Base-by-base conservation (phyloP, 2,329 filamentous ascomycete genomes). In the Aphanoascus verrucosus region DNA sequence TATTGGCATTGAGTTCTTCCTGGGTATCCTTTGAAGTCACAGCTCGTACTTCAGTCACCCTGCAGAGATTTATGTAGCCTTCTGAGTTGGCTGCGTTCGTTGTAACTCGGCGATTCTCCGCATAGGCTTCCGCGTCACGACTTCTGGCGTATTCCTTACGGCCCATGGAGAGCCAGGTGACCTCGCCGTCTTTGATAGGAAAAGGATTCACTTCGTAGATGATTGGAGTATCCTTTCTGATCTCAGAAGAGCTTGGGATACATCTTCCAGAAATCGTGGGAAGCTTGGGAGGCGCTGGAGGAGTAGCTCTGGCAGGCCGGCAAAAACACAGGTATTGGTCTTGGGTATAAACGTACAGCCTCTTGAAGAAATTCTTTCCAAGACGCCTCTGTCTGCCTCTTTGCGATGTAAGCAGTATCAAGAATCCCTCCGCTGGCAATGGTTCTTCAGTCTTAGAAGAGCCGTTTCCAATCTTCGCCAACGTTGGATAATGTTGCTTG, bases 251-350 rank as follows among this genome's bases (percentile, higher is more conserved):
- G 37, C 74, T 74, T 1, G 82, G 81, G 12, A 83, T 68, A 44
- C 68, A 68, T 1, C 69, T 66, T 1, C 71, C 70, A 11, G 64
- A 62, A 11, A 69, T 65, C 14, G 68, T 69, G 5, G 71, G 71
- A 44, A 81, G 66, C 55, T 72, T 77, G 1, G 81, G 81, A 19
- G 78, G 78, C 32, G 79, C 74, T 3, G 82, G 81, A 6, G 82
- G 79, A 9, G 74, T 71, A 1, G 78, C 78, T 61, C 77, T 79
- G 2, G 79, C 74, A 9, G 82, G 82, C 50, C 75, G 74, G 55
- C 77, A 77, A 66, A 84, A 85, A 47, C 81, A 71, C 5, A 85
- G 67, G 55, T 76, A 81, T 56, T 83, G 79, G 59, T 84, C 78
- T 57, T 84, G 79, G 0, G 76, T 79, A 41, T 78, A 78, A 60